Conservation (phyloP, 208 protist genomes). For the Leishmania gerbilli region DNA sequence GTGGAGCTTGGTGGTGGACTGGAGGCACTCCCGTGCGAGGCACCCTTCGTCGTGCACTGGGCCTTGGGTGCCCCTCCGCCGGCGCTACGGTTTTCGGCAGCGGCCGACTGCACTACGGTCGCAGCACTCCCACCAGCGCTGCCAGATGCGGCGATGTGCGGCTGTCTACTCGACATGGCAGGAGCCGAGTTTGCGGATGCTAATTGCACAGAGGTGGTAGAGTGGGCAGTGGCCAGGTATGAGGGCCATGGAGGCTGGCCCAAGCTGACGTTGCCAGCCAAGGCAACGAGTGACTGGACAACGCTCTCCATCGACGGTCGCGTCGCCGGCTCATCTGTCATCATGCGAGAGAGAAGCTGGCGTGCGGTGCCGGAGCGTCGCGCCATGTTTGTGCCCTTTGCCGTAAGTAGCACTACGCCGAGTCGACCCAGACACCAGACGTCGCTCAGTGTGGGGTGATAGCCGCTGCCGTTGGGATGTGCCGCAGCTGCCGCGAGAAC, state of each 20-base stretch:
- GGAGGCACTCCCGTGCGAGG: neutral
- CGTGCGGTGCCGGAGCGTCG: constrained; percentile 42
- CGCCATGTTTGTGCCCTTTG: constrained; percentile 36
- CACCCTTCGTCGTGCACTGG: neutral
- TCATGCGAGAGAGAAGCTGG: constrained; percentile 58
- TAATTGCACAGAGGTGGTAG: neutral
- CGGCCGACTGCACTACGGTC: neutral
- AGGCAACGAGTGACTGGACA: constrained; percentile 29
- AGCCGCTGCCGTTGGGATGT: constrained; percentile 11
- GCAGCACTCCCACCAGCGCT: neutral
- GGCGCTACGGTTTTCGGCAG: neutral
- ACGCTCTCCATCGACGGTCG: constrained; percentile 49
- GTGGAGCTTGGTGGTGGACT: neutral
- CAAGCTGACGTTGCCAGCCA: constrained; percentile 25
- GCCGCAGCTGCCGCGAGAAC: constrained; percentile 28
- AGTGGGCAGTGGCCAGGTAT: neutral
- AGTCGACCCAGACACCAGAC: constrained; percentile 78
- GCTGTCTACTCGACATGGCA: neutral
- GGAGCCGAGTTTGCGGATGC: neutral
- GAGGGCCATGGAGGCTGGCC: constrained; percentile 22
- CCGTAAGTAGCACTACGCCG: constrained; percentile 49
- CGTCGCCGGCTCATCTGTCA: constrained; percentile 31
- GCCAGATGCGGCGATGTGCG: neutral
- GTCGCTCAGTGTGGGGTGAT: constrained; percentile 60
- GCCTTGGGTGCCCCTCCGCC: neutral